phyloP scores from a whole-genome alignment of 139 green algal genomes.

The Chlorella vulgaris region DNA sequence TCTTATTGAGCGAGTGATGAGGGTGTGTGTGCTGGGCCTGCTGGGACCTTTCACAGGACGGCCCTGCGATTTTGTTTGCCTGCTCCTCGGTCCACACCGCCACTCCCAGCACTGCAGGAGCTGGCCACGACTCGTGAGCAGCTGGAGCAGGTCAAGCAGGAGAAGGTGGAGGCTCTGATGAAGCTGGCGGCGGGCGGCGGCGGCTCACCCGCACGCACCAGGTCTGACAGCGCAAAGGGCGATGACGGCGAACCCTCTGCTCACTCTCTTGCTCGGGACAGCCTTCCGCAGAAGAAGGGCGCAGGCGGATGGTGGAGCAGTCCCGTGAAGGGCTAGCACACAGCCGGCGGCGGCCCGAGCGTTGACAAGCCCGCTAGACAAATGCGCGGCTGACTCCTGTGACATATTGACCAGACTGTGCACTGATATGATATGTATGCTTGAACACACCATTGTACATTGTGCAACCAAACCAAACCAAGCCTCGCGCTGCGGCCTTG shows the following conservation, averaged over 20 bases:
- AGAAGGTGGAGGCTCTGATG: conserved; percentile 54
- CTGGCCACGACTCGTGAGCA: conserved; percentile 24
- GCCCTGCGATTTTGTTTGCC: background rate
- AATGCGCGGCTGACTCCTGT: no score
- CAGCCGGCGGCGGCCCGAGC: no score
- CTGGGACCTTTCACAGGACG: no score
- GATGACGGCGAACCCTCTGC: background rate
- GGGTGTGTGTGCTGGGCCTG: no score
- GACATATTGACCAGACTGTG: no score
- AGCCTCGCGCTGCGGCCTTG: no score
- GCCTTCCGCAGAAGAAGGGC: background rate
- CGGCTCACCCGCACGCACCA: background rate
- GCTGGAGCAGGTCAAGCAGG: conserved; percentile 43
- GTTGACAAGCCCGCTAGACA: no score
- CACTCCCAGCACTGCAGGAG: no score
- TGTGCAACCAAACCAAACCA: no score
- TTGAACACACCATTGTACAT: no score
- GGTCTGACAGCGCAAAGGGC: conserved; percentile 21
- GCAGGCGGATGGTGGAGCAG: background rate
- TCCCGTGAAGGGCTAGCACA: background rate
- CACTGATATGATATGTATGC: no score
- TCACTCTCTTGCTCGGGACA: background rate
- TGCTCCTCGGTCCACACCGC: background rate
- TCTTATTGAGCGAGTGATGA: no score
- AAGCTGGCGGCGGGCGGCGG: background rate